These are phyloP conservation scores for Clonostachys rhizophaga DNA, from an alignment of 2,329 filamentous ascomycete genomes.

Conservation along the genomic window DNA sequence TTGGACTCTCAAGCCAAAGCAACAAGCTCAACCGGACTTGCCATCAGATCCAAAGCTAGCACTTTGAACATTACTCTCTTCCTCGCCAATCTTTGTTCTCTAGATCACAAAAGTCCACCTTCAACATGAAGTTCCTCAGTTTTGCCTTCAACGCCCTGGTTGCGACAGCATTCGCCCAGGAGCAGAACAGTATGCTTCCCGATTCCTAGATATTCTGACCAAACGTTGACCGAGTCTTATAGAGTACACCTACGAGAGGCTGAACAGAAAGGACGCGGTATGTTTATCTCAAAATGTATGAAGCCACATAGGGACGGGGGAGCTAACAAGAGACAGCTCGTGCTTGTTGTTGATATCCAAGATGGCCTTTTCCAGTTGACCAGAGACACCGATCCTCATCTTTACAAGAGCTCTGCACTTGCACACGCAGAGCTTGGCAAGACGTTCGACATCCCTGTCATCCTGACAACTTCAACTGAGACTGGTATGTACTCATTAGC, in stretches of 20 bases:
- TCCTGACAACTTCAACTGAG: conserved; percentile 68
- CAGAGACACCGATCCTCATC: conserved; percentile 61
- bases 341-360: conserved; percentile 30
- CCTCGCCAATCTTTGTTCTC: too few species aligned
- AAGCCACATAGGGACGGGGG: neutral
- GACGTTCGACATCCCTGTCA: conserved; percentile 62
- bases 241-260: conserved; percentile 20
- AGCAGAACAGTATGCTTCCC: too few species aligned
- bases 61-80: too few species aligned
- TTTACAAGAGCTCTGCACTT: conserved; percentile 63
- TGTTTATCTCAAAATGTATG: neutral
- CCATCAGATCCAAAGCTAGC: too few species aligned
- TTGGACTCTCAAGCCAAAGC: too few species aligned
- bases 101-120: too few species aligned
- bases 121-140: too few species aligned
- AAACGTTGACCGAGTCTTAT: too few species aligned
- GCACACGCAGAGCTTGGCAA: conserved; percentile 64
- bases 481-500: conserved; percentile 21
- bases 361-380: conserved; percentile 34
- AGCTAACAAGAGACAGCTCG: conserved; percentile 12
- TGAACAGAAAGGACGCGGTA: conserved; percentile 24
- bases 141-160: too few species aligned
- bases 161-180: too few species aligned
- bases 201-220: too few species aligned
- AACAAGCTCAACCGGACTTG: too few species aligned